Evolutionary conservation across 345 rosid species (phyloP), one percentile per base, ranked within the genome.

Genomic region (Camelina hispida): DNA sequence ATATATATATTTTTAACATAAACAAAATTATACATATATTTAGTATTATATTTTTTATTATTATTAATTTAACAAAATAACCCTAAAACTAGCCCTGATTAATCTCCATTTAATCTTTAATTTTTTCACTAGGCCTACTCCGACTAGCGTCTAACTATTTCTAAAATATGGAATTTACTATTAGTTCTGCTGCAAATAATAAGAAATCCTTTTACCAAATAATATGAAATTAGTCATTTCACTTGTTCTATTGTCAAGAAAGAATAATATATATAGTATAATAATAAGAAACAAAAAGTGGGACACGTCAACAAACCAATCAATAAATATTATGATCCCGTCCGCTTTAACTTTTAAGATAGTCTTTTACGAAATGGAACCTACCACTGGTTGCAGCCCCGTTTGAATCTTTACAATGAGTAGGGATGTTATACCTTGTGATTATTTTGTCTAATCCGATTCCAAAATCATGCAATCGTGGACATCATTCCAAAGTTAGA

Each of bases 251-350:
- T 2, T 50, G 17, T 32, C 44, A 66, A 66, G 2, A 28, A 30
- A 47, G 12, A 16, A 57, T 57, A 3, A 32, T 57, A 7, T 56
- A 14, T 23, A 28, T 15, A 14, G 7, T 0, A 30, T n/a, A 7
- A 12, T 40, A 25, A 38, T 12, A 38, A 10, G 5, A 58, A 1
- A 58, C 23, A 23, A 38, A 38, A 22, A 35, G 72, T 54, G 62
- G 50, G 62, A n/a, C 62, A 68, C 62, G 72, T 53, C 72, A 54
- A 53, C 54, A 68, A 68, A 68, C 52, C 62, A 68, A 68, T 53
- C 37, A 53, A 9, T 22, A 50, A 14, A 67, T 22, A 23, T 10
- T 53, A 67, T 67, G 61, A 53, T 3, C 30, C 30, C 3, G 30
- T 53, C 23, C 15, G 25, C 61, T 38, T 38, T 8, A 52, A 38